phyloP scores from a whole-genome alignment of 306 rosid species.

The Cicer chorassanicum region DNA sequence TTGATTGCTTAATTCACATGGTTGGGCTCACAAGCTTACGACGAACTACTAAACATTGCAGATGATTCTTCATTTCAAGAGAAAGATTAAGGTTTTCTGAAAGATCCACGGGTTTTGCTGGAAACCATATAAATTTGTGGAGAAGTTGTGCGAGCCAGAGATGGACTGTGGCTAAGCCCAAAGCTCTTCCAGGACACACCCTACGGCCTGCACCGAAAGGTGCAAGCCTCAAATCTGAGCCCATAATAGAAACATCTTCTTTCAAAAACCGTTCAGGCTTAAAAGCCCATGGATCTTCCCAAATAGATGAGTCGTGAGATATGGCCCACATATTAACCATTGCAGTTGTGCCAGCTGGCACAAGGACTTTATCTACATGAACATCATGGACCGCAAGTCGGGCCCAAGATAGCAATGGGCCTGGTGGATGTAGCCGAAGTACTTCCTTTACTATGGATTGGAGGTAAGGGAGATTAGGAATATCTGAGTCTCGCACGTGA shows the following conservation, averaged over 20 bases:
- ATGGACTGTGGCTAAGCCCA: conserved; percentile 78
- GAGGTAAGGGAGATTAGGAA: conserved; percentile 69
- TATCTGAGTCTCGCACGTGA: conserved; percentile 70
- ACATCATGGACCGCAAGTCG: conserved; percentile 73
- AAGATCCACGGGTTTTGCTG: conserved; percentile 60
- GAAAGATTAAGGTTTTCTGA: conserved; percentile 77
- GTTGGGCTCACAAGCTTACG: neutral
- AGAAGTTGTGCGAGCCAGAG: conserved; percentile 83
- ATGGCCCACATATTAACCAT: conserved; percentile 99
- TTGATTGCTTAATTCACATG: conserved; percentile 1
- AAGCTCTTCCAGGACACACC: conserved; percentile 76
- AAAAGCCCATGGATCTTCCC: conserved; percentile 82
- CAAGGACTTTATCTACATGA: conserved; percentile 62
- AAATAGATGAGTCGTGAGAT: conserved; percentile 65
- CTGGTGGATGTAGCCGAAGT: conserved; percentile 85
- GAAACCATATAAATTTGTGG: conserved; percentile 65
- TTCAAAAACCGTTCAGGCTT: conserved; percentile 71
- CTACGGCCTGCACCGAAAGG: conserved; percentile 88
- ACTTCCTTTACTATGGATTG: conserved; percentile 89
- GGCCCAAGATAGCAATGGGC: conserved; percentile 95
- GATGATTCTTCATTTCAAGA: conserved; percentile 75
- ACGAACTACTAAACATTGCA: conserved; percentile 47
- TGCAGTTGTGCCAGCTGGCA: conserved; percentile 91
- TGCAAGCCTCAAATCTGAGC: conserved; percentile 77
- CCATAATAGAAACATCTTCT: conserved; percentile 71